Percentiles rank a stretch among this genome's conserved stretches.
Evolutionary conservation across 768 basidiomycete species (phyloP).

Genomic region (Rhodotorula paludigena): DNA sequence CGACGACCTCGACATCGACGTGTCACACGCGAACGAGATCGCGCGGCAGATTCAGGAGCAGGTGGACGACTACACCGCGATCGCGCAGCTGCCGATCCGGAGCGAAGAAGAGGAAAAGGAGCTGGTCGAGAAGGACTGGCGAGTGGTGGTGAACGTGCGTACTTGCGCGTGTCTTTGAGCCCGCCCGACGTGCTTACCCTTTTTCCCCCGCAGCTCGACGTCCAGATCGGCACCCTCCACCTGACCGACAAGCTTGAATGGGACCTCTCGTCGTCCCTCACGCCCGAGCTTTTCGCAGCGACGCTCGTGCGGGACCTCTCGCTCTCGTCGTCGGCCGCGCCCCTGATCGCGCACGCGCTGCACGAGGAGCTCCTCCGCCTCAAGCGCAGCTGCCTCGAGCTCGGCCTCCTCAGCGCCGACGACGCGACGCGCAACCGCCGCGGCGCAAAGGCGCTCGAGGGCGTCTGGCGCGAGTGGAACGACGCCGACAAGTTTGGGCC

Average conservation of each 20-base stretch:
- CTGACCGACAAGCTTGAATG: constrained; percentile 95
- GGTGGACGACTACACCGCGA: constrained; percentile 78
- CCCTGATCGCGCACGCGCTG: constrained; percentile 84
- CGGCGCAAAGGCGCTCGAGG: constrained; percentile 73
- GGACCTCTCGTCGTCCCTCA: constrained; percentile 83
- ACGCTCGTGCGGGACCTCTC: constrained; percentile 81
- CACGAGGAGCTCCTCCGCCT: constrained; percentile 94
- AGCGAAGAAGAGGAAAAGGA: constrained; percentile 51
- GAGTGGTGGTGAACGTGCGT: constrained; percentile 51
- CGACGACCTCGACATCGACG: constrained; percentile 68
- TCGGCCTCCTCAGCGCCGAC: constrained; percentile 69
- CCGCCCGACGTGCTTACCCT: neutral
- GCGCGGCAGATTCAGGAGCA: constrained; percentile 84
- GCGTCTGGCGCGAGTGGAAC: constrained; percentile 92
- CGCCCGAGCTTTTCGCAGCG: constrained; percentile 75
- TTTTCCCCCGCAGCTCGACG: constrained; percentile 67
- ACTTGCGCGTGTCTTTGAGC: constrained; percentile 43
- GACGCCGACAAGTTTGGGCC: constrained; percentile 89
- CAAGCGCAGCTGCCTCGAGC: constrained; percentile 90
- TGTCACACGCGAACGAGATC: constrained; percentile 68
- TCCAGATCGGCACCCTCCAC: constrained; percentile 87
- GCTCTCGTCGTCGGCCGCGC: constrained; percentile 76
- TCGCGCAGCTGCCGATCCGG: constrained; percentile 58
- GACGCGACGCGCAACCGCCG: constrained; percentile 57
- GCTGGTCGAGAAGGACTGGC: constrained; percentile 47